Conservation (phyloP, 1,139 yeast genomes). For the Candida sanyaensis region DNA sequence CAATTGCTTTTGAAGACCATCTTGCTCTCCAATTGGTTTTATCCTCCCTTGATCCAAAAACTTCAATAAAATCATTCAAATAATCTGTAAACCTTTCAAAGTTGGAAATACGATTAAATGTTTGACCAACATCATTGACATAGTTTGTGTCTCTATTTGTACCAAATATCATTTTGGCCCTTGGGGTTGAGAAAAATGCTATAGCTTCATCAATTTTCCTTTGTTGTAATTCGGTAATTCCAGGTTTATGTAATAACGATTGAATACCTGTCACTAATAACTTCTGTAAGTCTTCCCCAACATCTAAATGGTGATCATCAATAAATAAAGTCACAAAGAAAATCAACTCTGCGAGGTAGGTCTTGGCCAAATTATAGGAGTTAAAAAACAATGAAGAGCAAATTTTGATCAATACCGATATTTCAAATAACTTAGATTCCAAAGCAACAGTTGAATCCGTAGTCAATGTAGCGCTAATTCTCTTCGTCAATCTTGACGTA, state of each 20-base stretch:
- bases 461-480: constrained; percentile 52
- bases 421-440: constrained; percentile 69
- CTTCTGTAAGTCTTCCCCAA: constrained; percentile 67
- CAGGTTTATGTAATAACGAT: constrained; percentile 64
- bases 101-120: constrained; percentile 50
- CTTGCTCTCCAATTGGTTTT: constrained; percentile 64
- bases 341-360: constrained; percentile 72
- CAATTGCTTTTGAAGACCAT: constrained; percentile 69
- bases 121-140: constrained; percentile 33
- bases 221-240: constrained; percentile 45
- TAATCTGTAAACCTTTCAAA: constrained; percentile 69
- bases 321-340: constrained; percentile 70
- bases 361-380: constrained; percentile 62
- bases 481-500: constrained; percentile 51
- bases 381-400: constrained; percentile 74
- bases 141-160: constrained; percentile 59
- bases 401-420: constrained; percentile 67
- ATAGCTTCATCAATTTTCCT: constrained; percentile 53
- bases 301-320: constrained; percentile 70
- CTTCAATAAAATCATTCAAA: constrained; percentile 49
- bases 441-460: constrained; percentile 57
- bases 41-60: constrained; percentile 56
- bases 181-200: constrained; percentile 64
- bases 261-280: constrained; percentile 71
- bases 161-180: constrained; percentile 78